phyloP scores from a whole-genome alignment of 2,329 filamentous ascomycete species.

The Pyrenochaeta sp. region DNA sequence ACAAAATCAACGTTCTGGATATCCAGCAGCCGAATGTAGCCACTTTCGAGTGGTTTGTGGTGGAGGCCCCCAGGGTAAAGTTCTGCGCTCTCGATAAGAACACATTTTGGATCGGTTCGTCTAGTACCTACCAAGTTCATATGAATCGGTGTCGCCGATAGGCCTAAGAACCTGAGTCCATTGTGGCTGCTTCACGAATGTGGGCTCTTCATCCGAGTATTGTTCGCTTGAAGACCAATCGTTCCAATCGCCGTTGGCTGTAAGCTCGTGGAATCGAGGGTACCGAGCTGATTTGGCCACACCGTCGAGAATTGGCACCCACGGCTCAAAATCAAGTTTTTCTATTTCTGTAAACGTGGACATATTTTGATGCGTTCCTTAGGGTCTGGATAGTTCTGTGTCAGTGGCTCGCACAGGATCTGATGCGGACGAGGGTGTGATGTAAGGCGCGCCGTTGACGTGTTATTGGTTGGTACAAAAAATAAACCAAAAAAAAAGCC shows the following conservation, averaged over 20 bases:
- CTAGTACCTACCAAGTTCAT: not conserved
- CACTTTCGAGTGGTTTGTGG: not conserved
- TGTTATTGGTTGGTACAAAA: too few species aligned
- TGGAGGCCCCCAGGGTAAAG: not conserved
- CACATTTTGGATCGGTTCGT: too few species aligned
- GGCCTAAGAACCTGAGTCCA: not conserved
- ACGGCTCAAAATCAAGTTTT: too few species aligned
- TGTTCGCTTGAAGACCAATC: not conserved
- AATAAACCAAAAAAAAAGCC: too few species aligned
- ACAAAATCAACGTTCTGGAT: not conserved
- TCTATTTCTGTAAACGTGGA: too few species aligned
- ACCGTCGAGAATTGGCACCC: not conserved
- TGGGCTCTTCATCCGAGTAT: not conserved
- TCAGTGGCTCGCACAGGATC: too few species aligned
- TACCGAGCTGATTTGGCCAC: conserved; percentile 1
- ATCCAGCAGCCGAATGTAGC: conserved; percentile 1
- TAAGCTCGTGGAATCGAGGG: conserved; percentile 2
- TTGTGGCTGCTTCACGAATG: not conserved
- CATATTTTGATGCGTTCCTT: too few species aligned
- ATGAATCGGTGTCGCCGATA: not conserved
- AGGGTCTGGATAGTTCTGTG: too few species aligned
- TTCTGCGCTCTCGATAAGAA: not conserved
- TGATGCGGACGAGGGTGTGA: too few species aligned
- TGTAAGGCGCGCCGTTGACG: too few species aligned
- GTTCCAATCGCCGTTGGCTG: not conserved